Conservation (phyloP, 1,139 yeast genomes). For the Debaryomyces coudertii region DNA sequence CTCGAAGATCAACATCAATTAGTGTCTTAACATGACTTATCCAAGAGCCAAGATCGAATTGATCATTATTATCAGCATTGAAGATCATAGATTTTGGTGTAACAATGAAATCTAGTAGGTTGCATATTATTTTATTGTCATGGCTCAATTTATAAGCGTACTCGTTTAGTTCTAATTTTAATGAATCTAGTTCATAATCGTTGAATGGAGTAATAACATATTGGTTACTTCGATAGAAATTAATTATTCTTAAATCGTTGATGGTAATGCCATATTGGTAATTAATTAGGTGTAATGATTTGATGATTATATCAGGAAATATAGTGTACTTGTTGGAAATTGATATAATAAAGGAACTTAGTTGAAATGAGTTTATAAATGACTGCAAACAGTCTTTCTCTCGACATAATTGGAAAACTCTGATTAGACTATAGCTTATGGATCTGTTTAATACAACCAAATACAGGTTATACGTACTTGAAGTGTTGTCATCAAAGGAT, state of each 20-base stretch:
- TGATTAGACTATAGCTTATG: constrained; percentile 27
- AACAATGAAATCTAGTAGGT: constrained; percentile 9
- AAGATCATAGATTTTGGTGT: constrained; percentile 3
- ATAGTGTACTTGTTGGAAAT: constrained; percentile 8
- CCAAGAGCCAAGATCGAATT: constrained; percentile 25
- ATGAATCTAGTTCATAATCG: constrained; percentile 18
- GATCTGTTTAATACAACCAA: constrained; percentile 21
- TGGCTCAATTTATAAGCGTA: neutral
- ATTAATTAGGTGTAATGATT: constrained; percentile 25
- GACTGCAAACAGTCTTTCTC: constrained; percentile 22
- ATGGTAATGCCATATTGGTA: constrained; percentile 18
- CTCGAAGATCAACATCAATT: constrained; percentile 7
- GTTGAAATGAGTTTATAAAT: constrained; percentile 21
- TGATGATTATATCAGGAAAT: constrained; percentile 19
- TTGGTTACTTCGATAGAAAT: constrained; percentile 20
- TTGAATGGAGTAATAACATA: constrained; percentile 22
- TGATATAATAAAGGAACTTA: constrained; percentile 12
- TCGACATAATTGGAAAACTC: constrained; percentile 24
- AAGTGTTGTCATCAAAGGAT: constrained; percentile 15
- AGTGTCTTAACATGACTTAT: constrained; percentile 22
- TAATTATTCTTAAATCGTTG: constrained; percentile 15
- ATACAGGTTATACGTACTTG: constrained; percentile 9
- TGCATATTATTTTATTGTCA: constrained; percentile 2
- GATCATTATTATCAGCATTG: neutral
- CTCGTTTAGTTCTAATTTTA: constrained; percentile 7